These are phyloP conservation scores for Coniosporium uncinatum DNA, from an alignment of 2,329 filamentous ascomycete species.

Conservation along the genomic window DNA sequence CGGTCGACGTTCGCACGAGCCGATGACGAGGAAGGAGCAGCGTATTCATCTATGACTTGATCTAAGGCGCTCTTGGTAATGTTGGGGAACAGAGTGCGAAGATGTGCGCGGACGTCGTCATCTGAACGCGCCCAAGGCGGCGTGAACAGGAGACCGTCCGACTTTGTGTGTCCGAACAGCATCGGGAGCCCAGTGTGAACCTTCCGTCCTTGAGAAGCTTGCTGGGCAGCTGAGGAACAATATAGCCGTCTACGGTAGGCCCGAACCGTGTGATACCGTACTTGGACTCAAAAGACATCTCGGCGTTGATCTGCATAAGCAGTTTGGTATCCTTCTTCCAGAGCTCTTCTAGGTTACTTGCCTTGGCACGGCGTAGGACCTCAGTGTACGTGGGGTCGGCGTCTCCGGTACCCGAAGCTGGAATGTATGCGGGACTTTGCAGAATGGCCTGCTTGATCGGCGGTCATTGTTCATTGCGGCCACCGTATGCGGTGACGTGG, in stretches of 20 bases:
- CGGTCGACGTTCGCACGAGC: no score
- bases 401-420: slow-evolving; percentile 14
- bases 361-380: slow-evolving; percentile 13
- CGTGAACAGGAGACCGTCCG: slow-evolving; percentile 39
- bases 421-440: slow-evolving; percentile 32
- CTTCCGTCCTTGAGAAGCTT: slow-evolving; percentile 26
- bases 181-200: no score
- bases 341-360: not conserved
- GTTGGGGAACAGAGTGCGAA: slow-evolving; percentile 6
- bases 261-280: not conserved
- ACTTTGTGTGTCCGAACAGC: slow-evolving; percentile 38
- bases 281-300: not conserved
- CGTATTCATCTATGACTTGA: no score
- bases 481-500: slow-evolving; percentile 19
- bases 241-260: slow-evolving; percentile 11
- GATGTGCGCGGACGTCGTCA: not conserved
- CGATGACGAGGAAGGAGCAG: no score
- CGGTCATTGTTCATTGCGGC: slow-evolving; percentile 25
- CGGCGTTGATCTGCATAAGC: not conserved
- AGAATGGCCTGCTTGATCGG: slow-evolving; percentile 29
- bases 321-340: not conserved
- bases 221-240: slow-evolving; percentile 8
- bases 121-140: slow-evolving; percentile 20
- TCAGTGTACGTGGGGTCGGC: slow-evolving; percentile 21
- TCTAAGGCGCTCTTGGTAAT: no score